Conservation (phyloP, 1,284 basidiomycete genomes). For the Austroboletus niveus region DNA sequence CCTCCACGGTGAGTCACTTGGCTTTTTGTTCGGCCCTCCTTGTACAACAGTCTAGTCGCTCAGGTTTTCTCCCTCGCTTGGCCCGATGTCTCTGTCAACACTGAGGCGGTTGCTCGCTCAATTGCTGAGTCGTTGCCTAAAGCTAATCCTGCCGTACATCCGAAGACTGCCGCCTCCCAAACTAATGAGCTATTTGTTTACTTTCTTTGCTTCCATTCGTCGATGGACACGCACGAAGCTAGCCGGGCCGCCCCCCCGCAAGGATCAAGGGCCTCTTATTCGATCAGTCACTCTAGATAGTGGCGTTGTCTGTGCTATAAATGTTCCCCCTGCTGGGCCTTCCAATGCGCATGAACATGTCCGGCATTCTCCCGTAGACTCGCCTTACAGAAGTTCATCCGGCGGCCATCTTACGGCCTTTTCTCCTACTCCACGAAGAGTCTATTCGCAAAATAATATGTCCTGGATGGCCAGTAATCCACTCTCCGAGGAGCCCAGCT, state of each 20-base stretch:
- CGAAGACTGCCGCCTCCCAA: constrained; percentile 1
- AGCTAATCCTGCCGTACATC: too few species aligned
- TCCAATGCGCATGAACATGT: constrained; percentile 1
- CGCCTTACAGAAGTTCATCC: constrained; percentile 18
- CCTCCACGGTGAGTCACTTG: too few species aligned
- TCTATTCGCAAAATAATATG: constrained; percentile 6
- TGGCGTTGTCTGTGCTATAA: constrained; percentile 18
- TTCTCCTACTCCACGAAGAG: constrained; percentile 10
- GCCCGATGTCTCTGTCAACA: too few species aligned
- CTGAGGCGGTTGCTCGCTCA: too few species aligned
- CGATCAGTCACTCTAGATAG: background rate
- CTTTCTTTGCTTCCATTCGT: constrained; percentile 3
- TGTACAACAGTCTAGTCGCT: too few species aligned
- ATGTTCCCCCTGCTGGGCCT: background rate
- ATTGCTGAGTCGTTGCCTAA: too few species aligned
- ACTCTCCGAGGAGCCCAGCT: constrained; percentile 17
- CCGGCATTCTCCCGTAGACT: constrained; percentile 14
- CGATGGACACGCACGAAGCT: constrained; percentile 1
- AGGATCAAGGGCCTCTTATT: background rate
- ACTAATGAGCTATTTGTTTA: constrained; percentile 8
- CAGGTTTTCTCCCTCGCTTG: too few species aligned
- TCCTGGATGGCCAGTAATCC: constrained; percentile 6
- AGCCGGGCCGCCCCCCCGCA: background rate
- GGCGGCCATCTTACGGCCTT: constrained; percentile 22
- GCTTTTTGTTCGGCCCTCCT: too few species aligned